A percentile compares a stretch with the other conserved stretches of the same genome.
Conservation (phyloP, 495 filamentous ascomycete species). For the Xylaria venustula region DNA sequence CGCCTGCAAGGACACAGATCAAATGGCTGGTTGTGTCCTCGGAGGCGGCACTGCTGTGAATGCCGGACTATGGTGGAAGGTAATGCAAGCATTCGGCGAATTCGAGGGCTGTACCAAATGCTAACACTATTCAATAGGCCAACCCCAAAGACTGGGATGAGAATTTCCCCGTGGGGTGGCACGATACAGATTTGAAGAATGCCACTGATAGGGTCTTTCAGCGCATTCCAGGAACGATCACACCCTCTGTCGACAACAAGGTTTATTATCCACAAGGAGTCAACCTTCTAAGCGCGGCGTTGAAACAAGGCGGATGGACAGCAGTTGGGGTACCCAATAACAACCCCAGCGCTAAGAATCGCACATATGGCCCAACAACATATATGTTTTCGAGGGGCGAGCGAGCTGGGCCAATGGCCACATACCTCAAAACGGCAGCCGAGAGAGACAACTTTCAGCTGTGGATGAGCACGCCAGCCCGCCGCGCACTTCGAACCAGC, state of each 20-base stretch:
- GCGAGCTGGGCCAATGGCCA: slow-evolving; percentile 70
- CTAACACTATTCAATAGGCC: slow-evolving; percentile 23
- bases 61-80: slow-evolving; percentile 59
- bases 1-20: slow-evolving; percentile 66
- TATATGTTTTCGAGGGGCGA: slow-evolving; percentile 69
- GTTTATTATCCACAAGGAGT: slow-evolving; percentile 67
- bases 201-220: slow-evolving; percentile 64
- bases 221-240: slow-evolving; percentile 70
- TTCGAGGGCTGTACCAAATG: neutral
- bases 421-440: slow-evolving; percentile 66
- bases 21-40: slow-evolving; percentile 77
- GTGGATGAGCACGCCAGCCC: slow-evolving; percentile 63
- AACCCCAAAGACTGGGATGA: slow-evolving; percentile 65
- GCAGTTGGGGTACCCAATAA: slow-evolving; percentile 59
- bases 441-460: slow-evolving; percentile 66
- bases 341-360: slow-evolving; percentile 63
- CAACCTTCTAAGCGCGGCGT: slow-evolving; percentile 53
- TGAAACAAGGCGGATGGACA: slow-evolving; percentile 61
- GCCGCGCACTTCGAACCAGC: slow-evolving; percentile 62
- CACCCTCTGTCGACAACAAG: slow-evolving; percentile 66
- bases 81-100: slow-evolving; percentile 17
- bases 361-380: slow-evolving; percentile 61
- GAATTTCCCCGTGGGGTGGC: slow-evolving; percentile 74
- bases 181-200: slow-evolving; percentile 57
- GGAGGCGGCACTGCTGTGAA: slow-evolving; percentile 77